These are phyloP conservation scores for Astrephomene gubernaculifera DNA, from an alignment of 139 green algal genomes.

Conservation along the genomic window DNA sequence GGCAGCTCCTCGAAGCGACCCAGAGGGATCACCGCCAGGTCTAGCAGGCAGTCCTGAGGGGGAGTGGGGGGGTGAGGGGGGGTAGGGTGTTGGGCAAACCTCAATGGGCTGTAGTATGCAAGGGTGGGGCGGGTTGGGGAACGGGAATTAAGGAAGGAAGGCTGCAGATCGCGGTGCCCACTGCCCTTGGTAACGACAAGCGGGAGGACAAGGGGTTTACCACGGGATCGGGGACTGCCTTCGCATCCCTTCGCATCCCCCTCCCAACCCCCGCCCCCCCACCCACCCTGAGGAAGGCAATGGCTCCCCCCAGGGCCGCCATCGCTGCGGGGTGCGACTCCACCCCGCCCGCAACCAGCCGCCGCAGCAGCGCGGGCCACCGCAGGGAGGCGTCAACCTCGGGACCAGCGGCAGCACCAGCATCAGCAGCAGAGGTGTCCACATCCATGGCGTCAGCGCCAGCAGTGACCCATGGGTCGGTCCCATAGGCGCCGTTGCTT, in stretches of 20 bases:
- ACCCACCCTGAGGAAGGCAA: slow-evolving; percentile 73
- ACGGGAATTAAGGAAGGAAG: too few species aligned
- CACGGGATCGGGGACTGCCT: too few species aligned
- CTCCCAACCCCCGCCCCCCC: too few species aligned
- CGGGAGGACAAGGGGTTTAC: too few species aligned
- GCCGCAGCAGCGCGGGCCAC: slow-evolving; percentile 29
- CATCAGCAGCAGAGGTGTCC: neutral
- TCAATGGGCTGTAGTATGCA: too few species aligned
- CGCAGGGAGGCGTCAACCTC: slow-evolving; percentile 17
- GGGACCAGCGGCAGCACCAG: neutral
- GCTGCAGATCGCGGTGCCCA: too few species aligned
- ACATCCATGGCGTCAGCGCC: neutral
- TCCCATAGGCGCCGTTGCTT: neutral
- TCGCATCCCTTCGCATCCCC: too few species aligned
- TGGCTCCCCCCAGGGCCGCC: slow-evolving; percentile 51
- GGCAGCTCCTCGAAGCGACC: slow-evolving; percentile 77
- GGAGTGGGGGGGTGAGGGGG: too few species aligned
- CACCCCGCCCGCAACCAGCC: slow-evolving; percentile 10
- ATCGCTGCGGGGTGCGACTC: neutral
- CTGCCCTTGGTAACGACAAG: too few species aligned
- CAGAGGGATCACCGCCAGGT: slow-evolving; percentile 75
- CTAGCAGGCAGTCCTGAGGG: slow-evolving; percentile 80
- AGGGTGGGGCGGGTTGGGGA: too few species aligned
- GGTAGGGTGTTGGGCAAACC: too few species aligned
- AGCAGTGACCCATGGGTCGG: neutral